Conservation (phyloP, 2,329 filamentous ascomycete species). For the Camptophora hylomeconis region DNA sequence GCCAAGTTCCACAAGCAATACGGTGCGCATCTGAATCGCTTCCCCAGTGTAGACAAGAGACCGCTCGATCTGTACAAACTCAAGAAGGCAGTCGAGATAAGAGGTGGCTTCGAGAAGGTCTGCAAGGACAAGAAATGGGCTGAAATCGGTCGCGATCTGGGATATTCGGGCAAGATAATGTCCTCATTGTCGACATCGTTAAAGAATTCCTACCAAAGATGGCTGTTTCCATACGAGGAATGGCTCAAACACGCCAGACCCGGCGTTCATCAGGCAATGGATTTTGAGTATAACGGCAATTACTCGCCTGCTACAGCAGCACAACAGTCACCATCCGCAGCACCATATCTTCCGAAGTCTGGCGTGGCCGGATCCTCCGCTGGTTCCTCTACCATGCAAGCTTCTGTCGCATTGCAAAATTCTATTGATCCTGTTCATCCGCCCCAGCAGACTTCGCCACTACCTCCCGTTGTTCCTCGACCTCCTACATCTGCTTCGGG, state of each 20-base stretch:
- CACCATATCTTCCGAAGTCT: conserved; percentile 31
- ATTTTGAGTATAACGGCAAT: conserved; percentile 73
- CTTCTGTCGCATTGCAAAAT: conserved; percentile 44
- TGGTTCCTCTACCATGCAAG: conserved; percentile 49
- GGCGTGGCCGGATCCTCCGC: conserved; percentile 20
- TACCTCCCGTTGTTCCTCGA: conserved; percentile 23
- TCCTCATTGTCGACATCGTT: conserved; percentile 93
- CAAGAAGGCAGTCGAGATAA: conserved; percentile 90
- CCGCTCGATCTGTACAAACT: conserved; percentile 89
- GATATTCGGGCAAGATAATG: conserved; percentile 99
- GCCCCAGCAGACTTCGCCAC: conserved; percentile 3
- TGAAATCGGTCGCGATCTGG: conserved; percentile 88
- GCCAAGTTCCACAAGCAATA: conserved; percentile 95
- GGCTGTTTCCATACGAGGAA: conserved; percentile 93
- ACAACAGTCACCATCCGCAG: conserved; percentile 58
- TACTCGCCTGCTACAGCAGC: conserved; percentile 58
- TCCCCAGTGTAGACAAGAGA: conserved; percentile 95
- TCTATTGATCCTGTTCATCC: conserved; percentile 26
- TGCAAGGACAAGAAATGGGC: conserved; percentile 99
- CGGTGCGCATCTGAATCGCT: conserved; percentile 81
- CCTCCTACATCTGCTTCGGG: conserved; percentile 33
- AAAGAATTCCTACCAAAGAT: conserved; percentile 96
- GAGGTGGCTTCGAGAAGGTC: conserved; percentile 89
- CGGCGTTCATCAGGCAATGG: conserved; percentile 88
- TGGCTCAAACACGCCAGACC: conserved; percentile 85